Conservation (phyloP, 73 alveolate genomes). For the Paramecium tetraurelia region DNA sequence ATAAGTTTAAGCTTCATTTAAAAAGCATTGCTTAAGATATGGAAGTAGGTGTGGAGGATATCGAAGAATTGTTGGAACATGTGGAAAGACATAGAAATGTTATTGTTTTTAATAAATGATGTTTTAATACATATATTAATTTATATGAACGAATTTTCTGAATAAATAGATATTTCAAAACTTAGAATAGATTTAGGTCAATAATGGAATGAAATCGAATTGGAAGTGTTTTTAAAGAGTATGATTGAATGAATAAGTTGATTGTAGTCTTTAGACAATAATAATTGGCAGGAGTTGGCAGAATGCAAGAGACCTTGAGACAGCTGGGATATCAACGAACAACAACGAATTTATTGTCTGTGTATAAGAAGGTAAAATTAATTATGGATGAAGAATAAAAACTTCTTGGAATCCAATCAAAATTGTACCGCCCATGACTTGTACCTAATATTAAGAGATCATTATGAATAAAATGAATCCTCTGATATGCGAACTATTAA, state of each 20-base stretch:
- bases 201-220: constrained; percentile 12
- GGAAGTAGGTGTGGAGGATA: neutral
- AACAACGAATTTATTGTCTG: neutral
- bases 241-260: neutral
- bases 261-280: neutral
- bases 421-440: constrained; percentile 42
- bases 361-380: neutral
- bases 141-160: constrained; percentile 11
- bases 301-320: constrained; percentile 43
- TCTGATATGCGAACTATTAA: neutral
- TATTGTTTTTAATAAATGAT: constrained; percentile 17
- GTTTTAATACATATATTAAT: neutral
- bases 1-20: neutral
- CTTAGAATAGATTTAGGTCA: constrained; percentile 37
- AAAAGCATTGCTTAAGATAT: constrained; percentile 16
- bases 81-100: constrained; percentile 9
- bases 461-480: constrained; percentile 4
- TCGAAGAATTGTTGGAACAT: neutral
- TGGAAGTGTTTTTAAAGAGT: constrained; percentile 39
- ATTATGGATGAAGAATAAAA: neutral
- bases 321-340: constrained; percentile 22
- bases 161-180: neutral
- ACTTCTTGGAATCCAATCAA: constrained; percentile 36
- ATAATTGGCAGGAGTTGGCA: neutral
- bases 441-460: neutral